These are phyloP conservation scores for Cardamine chenopodiifolia DNA, from an alignment of 345 rosid genomes.

Conservation along the genomic window DNA sequence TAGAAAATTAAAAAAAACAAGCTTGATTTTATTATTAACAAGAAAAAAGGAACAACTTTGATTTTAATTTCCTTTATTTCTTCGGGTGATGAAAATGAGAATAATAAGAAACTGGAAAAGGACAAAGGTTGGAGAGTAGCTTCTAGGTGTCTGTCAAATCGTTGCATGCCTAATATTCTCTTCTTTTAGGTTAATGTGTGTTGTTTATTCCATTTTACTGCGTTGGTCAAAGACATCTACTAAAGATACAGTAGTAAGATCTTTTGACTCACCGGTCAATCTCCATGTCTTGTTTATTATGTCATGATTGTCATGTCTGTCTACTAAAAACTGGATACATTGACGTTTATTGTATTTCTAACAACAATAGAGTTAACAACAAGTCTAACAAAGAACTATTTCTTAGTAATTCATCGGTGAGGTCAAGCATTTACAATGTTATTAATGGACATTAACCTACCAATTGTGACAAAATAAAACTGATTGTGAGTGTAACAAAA, in stretches of 20 bases:
- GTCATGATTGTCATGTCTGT: slow-evolving; percentile 20
- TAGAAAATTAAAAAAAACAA: not conserved
- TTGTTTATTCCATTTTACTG: slow-evolving; percentile 28
- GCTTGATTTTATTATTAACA: not conserved
- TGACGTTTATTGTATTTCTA: not conserved
- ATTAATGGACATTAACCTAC: not conserved
- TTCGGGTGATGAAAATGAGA: not conserved
- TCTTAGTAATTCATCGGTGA: too few relatives aligned
- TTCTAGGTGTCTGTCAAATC: slow-evolving; percentile 37
- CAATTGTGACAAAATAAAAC: not conserved
- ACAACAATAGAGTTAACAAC: not conserved
- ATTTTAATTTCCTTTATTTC: not conserved
- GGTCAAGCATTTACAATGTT: not conserved
- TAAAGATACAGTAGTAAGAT: slow-evolving; percentile 20
- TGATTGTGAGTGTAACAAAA: not conserved
- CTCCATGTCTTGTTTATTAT: slow-evolving; percentile 15
- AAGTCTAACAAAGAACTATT: too few relatives aligned
- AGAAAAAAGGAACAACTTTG: not conserved
- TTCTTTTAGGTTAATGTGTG: not conserved
- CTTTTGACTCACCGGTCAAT: slow-evolving; percentile 13
- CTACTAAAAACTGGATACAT: not conserved
- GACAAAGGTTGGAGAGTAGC: slow-evolving; percentile 16
- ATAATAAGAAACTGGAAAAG: not conserved
- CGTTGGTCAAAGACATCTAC: slow-evolving; percentile 34
- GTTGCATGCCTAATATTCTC: slow-evolving; percentile 35